Base-by-base conservation (phyloP, 306 rosid genomes). In the Begonia fuchsioides region DNA sequence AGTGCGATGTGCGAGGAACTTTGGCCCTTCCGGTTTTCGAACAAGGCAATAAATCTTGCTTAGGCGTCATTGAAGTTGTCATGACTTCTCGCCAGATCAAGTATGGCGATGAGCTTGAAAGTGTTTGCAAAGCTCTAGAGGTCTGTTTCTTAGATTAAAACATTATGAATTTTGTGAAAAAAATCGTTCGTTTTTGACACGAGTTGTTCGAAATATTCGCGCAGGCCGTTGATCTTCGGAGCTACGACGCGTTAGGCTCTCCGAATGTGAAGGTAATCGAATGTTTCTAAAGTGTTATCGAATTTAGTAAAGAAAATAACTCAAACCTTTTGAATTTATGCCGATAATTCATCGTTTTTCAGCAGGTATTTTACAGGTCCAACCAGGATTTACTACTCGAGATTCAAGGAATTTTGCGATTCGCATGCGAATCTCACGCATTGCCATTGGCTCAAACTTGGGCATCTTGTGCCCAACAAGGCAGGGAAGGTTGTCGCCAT, bases 371-470 rank as follows among this genome's bases (percentile, higher is more conserved):
- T 54, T 47, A 65, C 73, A 68, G 58, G 54, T 69, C 78, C 54
- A 76, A 72, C 52, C 79, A 73, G 47, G 77, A 87, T 51, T 83
- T 75, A 50, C 54, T 92, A 56, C 74, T 81, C 0, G 96, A 92
- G 82, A 85, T 92, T 66, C 81, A 39, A 56, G 75, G 69, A 64
- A 74, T 78, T 45, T 61, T 86, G 59, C 75, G 76, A 76, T 63
- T 74, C 19, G 99, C 99, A 43, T 92, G 99, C 38, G 78, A 79
- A 68, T 75, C 74, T 40, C 82, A 92, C 62, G 76, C 69, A 41
- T 78, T 92, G 57, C 96, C 96, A 44, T 76, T 92, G 52, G 99
- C 93, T 46, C 99, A 92, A 69, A 79, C 96, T 40, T 92, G 99
- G 99, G 69, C 75, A 13, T 65, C 80, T 7, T 90, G 98, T 70